phyloP scores from a whole-genome alignment of 208 protist genomes.

The Acanthamoeba sp. region DNA sequence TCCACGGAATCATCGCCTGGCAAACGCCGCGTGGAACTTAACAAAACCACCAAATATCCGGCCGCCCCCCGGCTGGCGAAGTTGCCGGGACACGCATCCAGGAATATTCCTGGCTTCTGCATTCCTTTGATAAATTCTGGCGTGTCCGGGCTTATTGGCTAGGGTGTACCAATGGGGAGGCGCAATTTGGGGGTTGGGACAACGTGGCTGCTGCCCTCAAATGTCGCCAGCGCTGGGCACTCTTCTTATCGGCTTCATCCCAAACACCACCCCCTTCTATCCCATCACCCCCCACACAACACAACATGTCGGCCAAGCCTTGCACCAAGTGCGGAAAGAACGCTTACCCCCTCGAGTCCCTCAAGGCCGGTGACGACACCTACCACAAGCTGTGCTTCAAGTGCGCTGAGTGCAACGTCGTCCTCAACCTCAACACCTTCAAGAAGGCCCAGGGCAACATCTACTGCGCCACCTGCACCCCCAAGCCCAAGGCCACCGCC shows the following conservation, averaged over 20 bases:
- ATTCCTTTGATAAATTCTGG: too few species aligned
- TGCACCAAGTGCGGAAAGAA: slow-evolving; percentile 73
- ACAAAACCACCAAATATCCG: too few species aligned
- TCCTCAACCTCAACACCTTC: slow-evolving; percentile 69
- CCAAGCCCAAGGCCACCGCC: slow-evolving; percentile 63
- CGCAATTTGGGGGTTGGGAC: slow-evolving; percentile 34
- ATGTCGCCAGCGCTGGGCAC: not conserved
- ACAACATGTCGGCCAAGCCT: slow-evolving; percentile 68
- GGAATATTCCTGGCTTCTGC: too few species aligned
- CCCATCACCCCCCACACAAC: not conserved
- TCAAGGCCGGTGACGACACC: slow-evolving; percentile 72
- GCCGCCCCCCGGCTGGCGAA: too few species aligned
- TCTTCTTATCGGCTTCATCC: slow-evolving; percentile 18
- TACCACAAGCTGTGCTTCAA: slow-evolving; percentile 77
- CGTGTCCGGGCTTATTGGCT: slow-evolving; percentile 23
- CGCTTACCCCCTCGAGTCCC: slow-evolving; percentile 67
- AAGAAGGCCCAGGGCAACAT: slow-evolving; percentile 68
- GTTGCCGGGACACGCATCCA: too few species aligned
- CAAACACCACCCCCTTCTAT: not conserved
- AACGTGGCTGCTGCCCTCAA: not conserved
- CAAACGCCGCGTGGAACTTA: too few species aligned
- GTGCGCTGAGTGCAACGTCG: slow-evolving; percentile 37
- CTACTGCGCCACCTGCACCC: slow-evolving; percentile 68
- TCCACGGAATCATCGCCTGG: too few species aligned
- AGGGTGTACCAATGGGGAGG: not conserved